Evolutionary conservation across 108 stramenopile species (phyloP).

Genomic region (Epithemia pelagica): DNA sequence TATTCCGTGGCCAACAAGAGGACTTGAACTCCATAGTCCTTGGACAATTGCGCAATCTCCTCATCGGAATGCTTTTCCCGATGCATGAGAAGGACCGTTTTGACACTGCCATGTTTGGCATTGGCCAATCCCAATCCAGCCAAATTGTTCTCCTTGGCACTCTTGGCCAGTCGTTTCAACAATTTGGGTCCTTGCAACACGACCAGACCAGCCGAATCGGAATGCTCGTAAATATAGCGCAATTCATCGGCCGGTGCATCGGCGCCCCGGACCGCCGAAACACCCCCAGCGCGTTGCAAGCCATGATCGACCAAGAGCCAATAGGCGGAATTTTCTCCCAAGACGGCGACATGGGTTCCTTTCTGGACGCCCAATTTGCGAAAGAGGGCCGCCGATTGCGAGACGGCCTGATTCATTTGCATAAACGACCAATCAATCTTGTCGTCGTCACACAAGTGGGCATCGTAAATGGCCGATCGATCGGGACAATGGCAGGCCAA

Average conservation of each 20-base stretch:
- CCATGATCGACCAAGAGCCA: constrained; percentile 86
- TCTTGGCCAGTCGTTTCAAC: constrained; percentile 49
- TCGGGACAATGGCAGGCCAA: constrained; percentile 48
- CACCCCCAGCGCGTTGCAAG: constrained; percentile 69
- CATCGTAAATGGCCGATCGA: constrained; percentile 66
- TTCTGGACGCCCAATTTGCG: constrained; percentile 48
- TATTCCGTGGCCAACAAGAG: constrained; percentile 51
- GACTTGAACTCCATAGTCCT: constrained; percentile 39
- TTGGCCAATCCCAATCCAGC: constrained; percentile 56
- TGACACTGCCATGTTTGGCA: constrained; percentile 52
- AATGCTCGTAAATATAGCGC: constrained; percentile 88
- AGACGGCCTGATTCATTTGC: constrained; percentile 54
- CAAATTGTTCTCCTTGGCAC: constrained; percentile 49
- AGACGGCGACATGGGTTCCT: constrained; percentile 66
- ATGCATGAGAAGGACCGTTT: constrained; percentile 68
- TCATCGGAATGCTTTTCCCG: constrained; percentile 51
- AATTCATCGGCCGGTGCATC: constrained; percentile 82
- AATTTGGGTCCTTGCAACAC: constrained; percentile 76
- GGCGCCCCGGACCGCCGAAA: constrained; percentile 81
- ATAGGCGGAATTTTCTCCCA: constrained; percentile 81
- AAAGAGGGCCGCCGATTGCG: constrained; percentile 55
- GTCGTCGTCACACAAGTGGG: constrained; percentile 56
- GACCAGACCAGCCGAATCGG: constrained; percentile 65
- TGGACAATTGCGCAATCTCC: constrained; percentile 43
- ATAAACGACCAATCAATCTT: constrained; percentile 55